These are phyloP conservation scores for Paecilomyces formosus DNA, from an alignment of 2,329 filamentous ascomycete species.

Conservation along the genomic window DNA sequence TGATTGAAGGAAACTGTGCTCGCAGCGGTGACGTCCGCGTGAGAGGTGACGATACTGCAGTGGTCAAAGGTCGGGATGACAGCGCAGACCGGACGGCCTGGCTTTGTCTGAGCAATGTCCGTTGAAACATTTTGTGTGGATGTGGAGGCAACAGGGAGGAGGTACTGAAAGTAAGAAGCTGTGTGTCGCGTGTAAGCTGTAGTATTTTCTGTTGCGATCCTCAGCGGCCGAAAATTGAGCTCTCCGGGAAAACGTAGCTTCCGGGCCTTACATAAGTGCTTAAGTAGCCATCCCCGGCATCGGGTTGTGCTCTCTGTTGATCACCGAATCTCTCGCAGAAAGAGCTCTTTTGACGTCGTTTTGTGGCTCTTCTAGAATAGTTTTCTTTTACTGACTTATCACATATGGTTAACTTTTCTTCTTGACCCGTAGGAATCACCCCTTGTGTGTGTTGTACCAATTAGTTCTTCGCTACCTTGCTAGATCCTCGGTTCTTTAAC, in stretches of 20 bases:
- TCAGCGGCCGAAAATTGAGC: conserved; percentile 2
- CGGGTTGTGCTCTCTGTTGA: background rate
- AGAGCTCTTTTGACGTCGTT: too few species aligned
- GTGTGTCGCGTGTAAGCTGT: background rate
- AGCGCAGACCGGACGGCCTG: conserved; percentile 29
- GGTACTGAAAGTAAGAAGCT: background rate
- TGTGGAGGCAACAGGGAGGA: conserved; percentile 2
- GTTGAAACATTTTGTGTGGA: conserved; percentile 32
- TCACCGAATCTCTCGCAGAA: too few species aligned
- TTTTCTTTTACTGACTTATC: too few species aligned
- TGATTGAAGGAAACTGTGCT: conserved; percentile 18
- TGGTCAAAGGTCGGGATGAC: conserved; percentile 24
- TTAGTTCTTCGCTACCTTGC: background rate
- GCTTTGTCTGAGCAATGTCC: conserved; percentile 34
- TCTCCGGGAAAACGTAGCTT: conserved; percentile 3
- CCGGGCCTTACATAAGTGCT: conserved; percentile 6
- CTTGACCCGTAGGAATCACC: background rate
- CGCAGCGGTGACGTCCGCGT: conserved; percentile 28
- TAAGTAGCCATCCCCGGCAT: background rate
- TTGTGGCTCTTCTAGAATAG: too few species aligned
- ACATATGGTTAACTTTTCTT: background rate
- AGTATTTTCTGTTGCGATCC: background rate
- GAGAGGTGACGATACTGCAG: conserved; percentile 21
- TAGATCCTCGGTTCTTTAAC: background rate
- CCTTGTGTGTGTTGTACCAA: background rate